Percentiles rank a stretch among this genome's conserved stretches.
Evolutionary conservation across 257 asterid genomes (phyloP).

Genomic region (Solanum dulcamara): DNA sequence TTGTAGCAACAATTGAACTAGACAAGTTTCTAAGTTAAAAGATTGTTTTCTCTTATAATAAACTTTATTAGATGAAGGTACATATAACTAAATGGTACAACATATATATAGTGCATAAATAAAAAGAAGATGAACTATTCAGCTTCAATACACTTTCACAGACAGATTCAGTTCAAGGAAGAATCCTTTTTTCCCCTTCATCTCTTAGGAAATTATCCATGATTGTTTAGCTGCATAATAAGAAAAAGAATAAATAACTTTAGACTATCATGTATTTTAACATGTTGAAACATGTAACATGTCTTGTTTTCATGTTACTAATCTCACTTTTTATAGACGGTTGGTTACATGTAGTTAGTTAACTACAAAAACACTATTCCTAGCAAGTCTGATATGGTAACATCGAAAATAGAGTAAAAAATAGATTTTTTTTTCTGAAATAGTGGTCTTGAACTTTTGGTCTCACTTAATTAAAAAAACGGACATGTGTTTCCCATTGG

Average conservation of each 20-base stretch:
- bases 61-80: background rate
- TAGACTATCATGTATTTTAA: background rate
- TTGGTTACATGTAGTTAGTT: background rate
- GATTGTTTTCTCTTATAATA: background rate
- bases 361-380: background rate
- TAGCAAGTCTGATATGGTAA: background rate
- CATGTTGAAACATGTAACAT: background rate
- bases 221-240: conserved; percentile 31
- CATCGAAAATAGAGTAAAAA: background rate
- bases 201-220: conserved; percentile 16
- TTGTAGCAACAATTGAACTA: background rate
- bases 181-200: background rate
- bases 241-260: background rate
- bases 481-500: background rate
- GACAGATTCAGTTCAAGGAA: background rate
- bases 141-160: background rate
- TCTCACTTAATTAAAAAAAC: too few species aligned
- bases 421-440: too few species aligned
- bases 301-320: background rate
- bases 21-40: background rate
- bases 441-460: too few species aligned
- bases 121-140: background rate
- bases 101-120: background rate
- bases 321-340: background rate
- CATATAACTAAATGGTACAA: background rate